These are phyloP conservation scores for Tolypocladium amazonense DNA, from an alignment of 2,329 filamentous ascomycete species.

Conservation along the genomic window DNA sequence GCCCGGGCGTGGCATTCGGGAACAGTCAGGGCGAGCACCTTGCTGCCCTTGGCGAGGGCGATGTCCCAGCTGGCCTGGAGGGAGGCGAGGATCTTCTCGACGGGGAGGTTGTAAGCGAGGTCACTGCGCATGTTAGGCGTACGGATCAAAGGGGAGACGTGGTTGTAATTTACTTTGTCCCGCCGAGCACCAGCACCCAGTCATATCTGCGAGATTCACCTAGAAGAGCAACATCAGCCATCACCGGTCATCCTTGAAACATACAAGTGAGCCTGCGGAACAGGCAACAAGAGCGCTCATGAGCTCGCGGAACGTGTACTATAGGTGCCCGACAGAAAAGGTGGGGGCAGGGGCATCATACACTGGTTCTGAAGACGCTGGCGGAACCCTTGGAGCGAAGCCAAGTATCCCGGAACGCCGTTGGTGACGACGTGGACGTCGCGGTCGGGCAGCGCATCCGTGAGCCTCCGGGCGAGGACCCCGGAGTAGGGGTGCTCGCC, in stretches of 20 bases:
- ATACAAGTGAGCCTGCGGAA: neutral
- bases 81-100: constrained; percentile 33
- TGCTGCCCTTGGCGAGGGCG: constrained; percentile 35
- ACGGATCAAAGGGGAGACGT: neutral
- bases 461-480: constrained; percentile 34
- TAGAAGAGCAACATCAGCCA: constrained; percentile 2
- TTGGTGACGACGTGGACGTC: constrained; percentile 35
- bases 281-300: neutral
- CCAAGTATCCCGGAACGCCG: constrained; percentile 42
- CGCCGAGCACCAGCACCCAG: constrained; percentile 54
- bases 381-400: constrained; percentile 20
- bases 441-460: constrained; percentile 31
- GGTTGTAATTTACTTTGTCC: constrained; percentile 41
- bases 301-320: neutral
- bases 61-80: constrained; percentile 41
- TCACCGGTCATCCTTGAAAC: neutral
- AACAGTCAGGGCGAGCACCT: constrained; percentile 53
- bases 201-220: constrained; percentile 29
- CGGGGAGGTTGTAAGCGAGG: constrained; percentile 27
- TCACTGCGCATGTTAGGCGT: constrained; percentile 28
- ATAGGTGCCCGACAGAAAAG: neutral
- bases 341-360: constrained; percentile 11
- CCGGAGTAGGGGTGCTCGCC: constrained; percentile 42
- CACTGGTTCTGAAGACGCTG: constrained; percentile 23
- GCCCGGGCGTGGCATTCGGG: constrained; percentile 34